phyloP scores from a whole-genome alignment of 106 monocot genomes.

The Cymbidium sinense region DNA sequence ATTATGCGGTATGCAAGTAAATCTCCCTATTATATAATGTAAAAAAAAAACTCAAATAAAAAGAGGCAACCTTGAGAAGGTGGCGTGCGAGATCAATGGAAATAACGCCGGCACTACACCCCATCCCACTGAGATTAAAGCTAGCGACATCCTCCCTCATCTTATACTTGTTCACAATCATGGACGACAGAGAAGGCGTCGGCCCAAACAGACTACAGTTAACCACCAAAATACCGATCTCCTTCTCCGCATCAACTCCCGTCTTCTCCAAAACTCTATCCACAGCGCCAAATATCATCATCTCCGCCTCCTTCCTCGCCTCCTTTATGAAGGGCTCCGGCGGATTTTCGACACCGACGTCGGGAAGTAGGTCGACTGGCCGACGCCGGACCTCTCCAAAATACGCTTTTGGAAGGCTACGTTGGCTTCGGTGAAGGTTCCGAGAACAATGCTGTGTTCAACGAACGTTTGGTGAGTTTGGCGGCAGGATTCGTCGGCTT shows the following conservation, averaged over 20 bases:
- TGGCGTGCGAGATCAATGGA: constrained; percentile 16
- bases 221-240: constrained; percentile 15
- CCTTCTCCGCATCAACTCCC: constrained; percentile 9
- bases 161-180: constrained; percentile 13
- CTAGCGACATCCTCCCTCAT: constrained; percentile 15
- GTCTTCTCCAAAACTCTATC: constrained; percentile 13
- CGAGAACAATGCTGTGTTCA: constrained; percentile 12
- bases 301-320: constrained; percentile 19
- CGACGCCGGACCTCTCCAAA: constrained; percentile 21
- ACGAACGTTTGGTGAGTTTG: constrained; percentile 12
- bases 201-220: constrained; percentile 16
- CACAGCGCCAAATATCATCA: constrained; percentile 13
- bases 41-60: no score
- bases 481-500: neutral
- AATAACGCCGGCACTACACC: constrained; percentile 31
- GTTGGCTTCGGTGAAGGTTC: constrained; percentile 9
- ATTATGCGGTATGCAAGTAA: no score
- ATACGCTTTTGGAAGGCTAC: constrained; percentile 28
- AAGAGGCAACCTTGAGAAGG: constrained; percentile 4
- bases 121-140: constrained; percentile 30
- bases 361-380: constrained; percentile 14
- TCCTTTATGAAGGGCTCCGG: constrained; percentile 12
- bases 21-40: no score
- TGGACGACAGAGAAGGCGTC: constrained; percentile 16
- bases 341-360: neutral